phyloP scores from a whole-genome alignment of 257 asterid species.

The Fraxinus quadrangulata region DNA sequence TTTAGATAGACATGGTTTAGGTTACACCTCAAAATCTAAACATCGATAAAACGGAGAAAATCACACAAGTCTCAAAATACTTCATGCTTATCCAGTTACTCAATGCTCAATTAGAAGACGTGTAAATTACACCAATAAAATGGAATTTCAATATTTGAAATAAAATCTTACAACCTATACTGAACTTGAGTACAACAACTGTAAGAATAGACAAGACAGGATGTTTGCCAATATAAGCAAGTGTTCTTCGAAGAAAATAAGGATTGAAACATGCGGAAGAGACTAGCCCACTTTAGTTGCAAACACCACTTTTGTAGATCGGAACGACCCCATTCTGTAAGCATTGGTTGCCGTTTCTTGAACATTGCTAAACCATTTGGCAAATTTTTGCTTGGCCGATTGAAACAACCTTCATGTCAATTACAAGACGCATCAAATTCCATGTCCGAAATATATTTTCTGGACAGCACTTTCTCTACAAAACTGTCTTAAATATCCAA shows the following conservation, averaged over 20 bases:
- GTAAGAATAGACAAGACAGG: conserved; percentile 71
- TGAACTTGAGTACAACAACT: conserved; percentile 88
- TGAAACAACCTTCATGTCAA: conserved; percentile 29
- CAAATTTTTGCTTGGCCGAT: not conserved
- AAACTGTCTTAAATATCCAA: no score
- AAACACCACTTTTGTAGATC: no score
- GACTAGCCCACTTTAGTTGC: no score
- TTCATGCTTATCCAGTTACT: conserved; percentile 4
- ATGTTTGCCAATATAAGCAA: conserved; percentile 43
- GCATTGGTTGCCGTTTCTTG: no score
- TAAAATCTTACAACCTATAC: conserved; percentile 46
- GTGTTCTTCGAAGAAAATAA: conserved; percentile 63
- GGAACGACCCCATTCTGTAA: no score
- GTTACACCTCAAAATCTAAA: no score
- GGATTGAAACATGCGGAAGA: conserved; percentile 27
- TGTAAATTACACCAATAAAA: no score
- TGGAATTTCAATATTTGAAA: not conserved
- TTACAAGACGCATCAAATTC: conserved; percentile 39
- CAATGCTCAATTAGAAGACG: conserved; percentile 38
- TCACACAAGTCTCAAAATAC: no score
- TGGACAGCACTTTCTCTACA: conserved; percentile 24
- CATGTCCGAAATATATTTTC: conserved; percentile 46
- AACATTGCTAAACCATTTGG: no score
- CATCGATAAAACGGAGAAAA: no score
- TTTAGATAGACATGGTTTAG: no score